Evolutionary conservation across 164 flowering plant genomes (phyloP), one percentile per base, ranked within the genome.

Genomic region (Kalanchoe fedtschenkoi): DNA sequence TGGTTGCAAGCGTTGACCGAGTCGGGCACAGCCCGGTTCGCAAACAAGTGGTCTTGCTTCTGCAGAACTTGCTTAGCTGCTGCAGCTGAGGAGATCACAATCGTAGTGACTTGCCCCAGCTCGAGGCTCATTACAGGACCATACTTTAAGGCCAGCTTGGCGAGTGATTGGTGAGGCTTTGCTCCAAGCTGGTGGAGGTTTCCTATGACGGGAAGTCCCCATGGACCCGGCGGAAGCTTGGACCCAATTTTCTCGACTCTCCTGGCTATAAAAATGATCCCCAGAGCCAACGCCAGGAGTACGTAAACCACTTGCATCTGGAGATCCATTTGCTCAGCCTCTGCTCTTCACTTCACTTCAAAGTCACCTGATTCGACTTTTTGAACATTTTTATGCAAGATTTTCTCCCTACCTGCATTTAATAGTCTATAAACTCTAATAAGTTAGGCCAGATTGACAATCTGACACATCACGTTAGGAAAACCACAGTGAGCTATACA

Each of bases 41-140:
- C 57, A 63, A 75, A 66, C 55, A 34, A 4, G 2, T 11, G 59
- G 63, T 78, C 81, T n/a, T 73, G 65, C 29, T 46, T 71, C 17
- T 68, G 79, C 43, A 78, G 68, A 35, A 78, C 44, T 44, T 75
- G 70, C 63, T 62, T 64, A 51, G 77, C 76, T 57, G 65, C 29
- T 51, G 33, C 8, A 11, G 72, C 16, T 0, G 75, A 72, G 2
- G 78, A 74, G 22, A 62, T 15, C 32, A 77, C 69, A 0, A 77
- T 22, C 0, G 72, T 65, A 24, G 73, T 72, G 34, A 58, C 8
- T 8, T 55, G 68, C 42, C 75, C 79, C 0, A 76, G 75, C 28
- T 66, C 56, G 0, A 76, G 62, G 19, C 29, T 56, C 69, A 75
- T 67, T 4, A 75, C 9, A n/a, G 73, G 71, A 30, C 78, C 78